Base-by-base conservation (phyloP, 176 grass and related monocot species). In the Ensete glaucum region DNA sequence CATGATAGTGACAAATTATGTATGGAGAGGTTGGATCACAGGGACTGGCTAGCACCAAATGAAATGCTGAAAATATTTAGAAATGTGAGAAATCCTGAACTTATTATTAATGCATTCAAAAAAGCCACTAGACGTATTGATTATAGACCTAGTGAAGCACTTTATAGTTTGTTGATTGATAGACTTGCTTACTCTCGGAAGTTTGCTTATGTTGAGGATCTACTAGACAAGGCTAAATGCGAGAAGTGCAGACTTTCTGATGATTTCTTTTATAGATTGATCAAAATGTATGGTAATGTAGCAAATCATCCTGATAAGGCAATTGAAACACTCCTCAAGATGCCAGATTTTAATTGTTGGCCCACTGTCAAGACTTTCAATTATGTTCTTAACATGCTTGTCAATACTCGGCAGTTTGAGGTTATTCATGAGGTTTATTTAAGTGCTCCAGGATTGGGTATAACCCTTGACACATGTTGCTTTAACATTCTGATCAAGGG, bases 261-360 rank as follows among this genome's bases (percentile, higher is more conserved):
- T 23, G 85, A 86, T 1, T 89, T 98, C 73, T 98, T 93, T 55
- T 77, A 89, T 55, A 87, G 85, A 54, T 67, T 98, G 72, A 86
- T 98, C 57, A 98, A 98, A 71, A 98, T 97, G 86, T 93, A 93
- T 53, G 88, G 90, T 48, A 97, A 91, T 78, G 88, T 93, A 57
- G 90, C 85, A 8, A 83, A 88, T 73, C 83, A 93, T 50, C 85
- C 80, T 0, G 76, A 93, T 72, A 90, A 97, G 20, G 87, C 90
- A 67, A 87, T 93, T 11, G 75, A 85, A 56, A 83, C 56, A 1
- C 94, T 98, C 66, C 57, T 49, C 57, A 78, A 73, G 14, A 91
- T 98, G 94, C 94, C 90, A 8, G 52, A 50, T 48, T 89, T 87
- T 75, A 66, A 72, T 51, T 93, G 85, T 54, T 88, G 81, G 77